These are phyloP conservation scores for Hippophae gyantsensis DNA, from an alignment of 306 rosid species.

Conservation along the genomic window DNA sequence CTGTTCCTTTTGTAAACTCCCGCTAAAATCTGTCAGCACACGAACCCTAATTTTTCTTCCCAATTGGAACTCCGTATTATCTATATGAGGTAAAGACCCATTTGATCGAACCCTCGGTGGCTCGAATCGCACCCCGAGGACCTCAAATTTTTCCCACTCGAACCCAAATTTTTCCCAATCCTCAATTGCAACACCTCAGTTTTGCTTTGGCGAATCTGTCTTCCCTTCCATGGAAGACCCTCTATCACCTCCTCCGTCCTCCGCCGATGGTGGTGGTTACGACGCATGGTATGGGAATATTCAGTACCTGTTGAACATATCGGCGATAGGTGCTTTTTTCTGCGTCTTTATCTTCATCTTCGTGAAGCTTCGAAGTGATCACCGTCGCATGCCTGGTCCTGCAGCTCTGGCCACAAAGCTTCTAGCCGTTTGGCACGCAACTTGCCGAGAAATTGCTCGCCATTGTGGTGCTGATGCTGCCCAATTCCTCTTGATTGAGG, in stretches of 20 bases:
- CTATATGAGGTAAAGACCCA: constrained; percentile 18
- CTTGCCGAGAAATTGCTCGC: constrained; percentile 70
- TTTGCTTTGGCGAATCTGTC: constrained; percentile 5
- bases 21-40: background rate
- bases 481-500: constrained; percentile 80
- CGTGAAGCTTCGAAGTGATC: constrained; percentile 93
- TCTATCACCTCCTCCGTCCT: constrained; percentile 49
- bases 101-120: constrained; percentile 11
- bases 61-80: background rate
- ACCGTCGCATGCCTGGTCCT: constrained; percentile 87
- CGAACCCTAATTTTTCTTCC: constrained; percentile 13
- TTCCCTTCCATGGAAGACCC: constrained; percentile 22
- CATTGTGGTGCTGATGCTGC: constrained; percentile 98
- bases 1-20: background rate
- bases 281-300: constrained; percentile 84
- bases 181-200: constrained; percentile 2
- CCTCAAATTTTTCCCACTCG: constrained; percentile 11
- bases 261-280: constrained; percentile 24
- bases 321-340: constrained; percentile 67
- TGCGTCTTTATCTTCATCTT: constrained; percentile 71
- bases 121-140: constrained; percentile 9
- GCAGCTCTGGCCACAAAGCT: constrained; percentile 63
- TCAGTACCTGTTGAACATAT: constrained; percentile 77
- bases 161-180: constrained; percentile 26
- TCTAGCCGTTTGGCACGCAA: constrained; percentile 91